Base-by-base conservation (phyloP, 129 eudicot genomes). In the Helianthus tuberosus region DNA sequence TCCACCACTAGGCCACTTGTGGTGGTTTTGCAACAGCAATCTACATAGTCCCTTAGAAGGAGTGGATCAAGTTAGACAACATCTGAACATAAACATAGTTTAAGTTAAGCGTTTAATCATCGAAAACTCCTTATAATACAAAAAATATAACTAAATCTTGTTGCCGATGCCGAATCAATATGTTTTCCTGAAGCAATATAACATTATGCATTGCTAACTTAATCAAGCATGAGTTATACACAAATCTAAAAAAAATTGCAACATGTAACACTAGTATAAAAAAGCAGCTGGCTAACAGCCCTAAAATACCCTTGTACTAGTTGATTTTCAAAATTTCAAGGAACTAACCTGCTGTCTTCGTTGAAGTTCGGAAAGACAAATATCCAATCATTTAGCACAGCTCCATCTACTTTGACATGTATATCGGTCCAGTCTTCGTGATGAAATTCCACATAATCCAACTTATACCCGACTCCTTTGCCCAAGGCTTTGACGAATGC, bases 401-500 rank as follows among this genome's bases (percentile, higher is more conserved):
- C 58, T 75, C 92, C 92, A 64, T 85, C 80, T 55, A 93, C 75
- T 73, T 82, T 82, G 57, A 93, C 83, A 80, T 5, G 52, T 72
- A 93, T 89, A 72, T 86, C 74, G 44, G 85, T 76, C 98, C 96
- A 93, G 63, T 48, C 36, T 44, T 63, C 41, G 72, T 87, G 96
- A 75, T 83, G 95, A 75, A 89, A 87, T 69, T 93, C 92, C 17
- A 86, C 67, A 62, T 74, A 14, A 62, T 87, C 87, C 82, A 89
- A 79, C 36, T 46, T 76, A 78, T 81, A 80, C 35, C 98, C 96
- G 8, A 87, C 84, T 68, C 98, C 96, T 43, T 76, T 76, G 35
- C 96, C 96, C 49, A 89, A 89, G 9, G 96, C 95, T 80, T 93
- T 93, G 16, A 89, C 90, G 54, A 84, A 93, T 82, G 96, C 89